Evolutionary conservation across 306 rosid genomes (phyloP).

Genomic region (Cucurbita argyrosperma): DNA sequence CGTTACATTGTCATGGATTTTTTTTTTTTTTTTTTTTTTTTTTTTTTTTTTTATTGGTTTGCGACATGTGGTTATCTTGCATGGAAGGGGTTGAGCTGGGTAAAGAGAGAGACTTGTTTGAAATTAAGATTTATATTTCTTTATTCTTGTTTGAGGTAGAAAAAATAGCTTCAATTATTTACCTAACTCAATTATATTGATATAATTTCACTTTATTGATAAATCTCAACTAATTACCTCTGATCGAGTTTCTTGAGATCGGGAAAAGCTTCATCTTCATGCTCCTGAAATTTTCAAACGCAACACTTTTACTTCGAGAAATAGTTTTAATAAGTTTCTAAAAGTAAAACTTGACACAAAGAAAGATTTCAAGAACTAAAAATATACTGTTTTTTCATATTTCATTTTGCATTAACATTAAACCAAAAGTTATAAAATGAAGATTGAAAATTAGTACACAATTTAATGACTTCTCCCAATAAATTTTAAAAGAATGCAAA

Average conservation of each 20-base stretch:
- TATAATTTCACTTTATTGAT: background rate
- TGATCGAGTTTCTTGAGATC: background rate
- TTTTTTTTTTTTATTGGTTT: background rate
- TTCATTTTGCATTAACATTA: background rate
- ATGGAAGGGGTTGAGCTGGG: background rate
- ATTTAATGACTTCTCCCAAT: background rate
- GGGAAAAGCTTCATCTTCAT: background rate
- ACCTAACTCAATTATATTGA: background rate
- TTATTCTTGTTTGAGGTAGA: background rate
- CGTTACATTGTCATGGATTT: background rate
- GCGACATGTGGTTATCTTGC: background rate
- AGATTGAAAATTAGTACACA: background rate
- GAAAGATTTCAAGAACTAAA: background rate
- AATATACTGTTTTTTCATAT: background rate
- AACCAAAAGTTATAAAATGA: background rate
- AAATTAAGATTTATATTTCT: background rate
- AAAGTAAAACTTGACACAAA: too few species aligned
- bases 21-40: background rate
- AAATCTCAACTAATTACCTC: background rate
- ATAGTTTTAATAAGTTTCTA: background rate
- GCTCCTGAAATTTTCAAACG: background rate
- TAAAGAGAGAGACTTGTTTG: background rate
- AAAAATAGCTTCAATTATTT: background rate
- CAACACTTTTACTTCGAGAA: background rate
- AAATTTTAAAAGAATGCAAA: background rate